Evolutionary conservation across 2,329 filamentous ascomycete genomes (phyloP).

Genomic region (Penicillium paneum): DNA sequence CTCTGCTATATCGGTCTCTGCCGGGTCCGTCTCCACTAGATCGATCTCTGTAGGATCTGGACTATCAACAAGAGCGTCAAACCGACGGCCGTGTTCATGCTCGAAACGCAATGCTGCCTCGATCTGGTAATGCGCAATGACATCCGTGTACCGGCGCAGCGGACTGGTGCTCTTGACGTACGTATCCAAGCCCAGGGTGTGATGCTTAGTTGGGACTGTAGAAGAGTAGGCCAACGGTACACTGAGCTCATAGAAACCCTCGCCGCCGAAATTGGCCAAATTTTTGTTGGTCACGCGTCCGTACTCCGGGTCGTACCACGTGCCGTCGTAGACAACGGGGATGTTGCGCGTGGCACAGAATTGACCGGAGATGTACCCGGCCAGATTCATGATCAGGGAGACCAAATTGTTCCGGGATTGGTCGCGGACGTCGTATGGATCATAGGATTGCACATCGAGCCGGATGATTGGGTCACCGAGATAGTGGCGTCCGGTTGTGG

Average conservation of each 20-base stretch:
- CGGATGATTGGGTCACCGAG: conserved; percentile 45
- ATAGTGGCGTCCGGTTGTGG: conserved; percentile 31
- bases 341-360: conserved; percentile 40
- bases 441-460: conserved; percentile 25
- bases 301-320: conserved; percentile 41
- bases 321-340: conserved; percentile 36
- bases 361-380: conserved; percentile 37
- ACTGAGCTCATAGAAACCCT: conserved; percentile 37
- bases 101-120: conserved; percentile 60
- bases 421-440: conserved; percentile 40
- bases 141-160: conserved; percentile 58
- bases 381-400: conserved; percentile 55
- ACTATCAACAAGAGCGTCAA: conserved; percentile 33
- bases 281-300: conserved; percentile 38
- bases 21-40: not conserved
- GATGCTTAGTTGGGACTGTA: conserved; percentile 49
- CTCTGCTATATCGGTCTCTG: not conserved
- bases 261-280: conserved; percentile 42
- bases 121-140: conserved; percentile 63
- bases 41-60: conserved; percentile 1
- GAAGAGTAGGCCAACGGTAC: conserved; percentile 43
- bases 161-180: conserved; percentile 62
- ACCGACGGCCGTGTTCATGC: conserved; percentile 43
- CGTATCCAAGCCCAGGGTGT: conserved; percentile 49
- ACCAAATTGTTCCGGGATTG: conserved; percentile 42